Evolutionary conservation across 2,329 filamentous ascomycete species (phyloP).

Genomic region (Penicillium glabrum): DNA sequence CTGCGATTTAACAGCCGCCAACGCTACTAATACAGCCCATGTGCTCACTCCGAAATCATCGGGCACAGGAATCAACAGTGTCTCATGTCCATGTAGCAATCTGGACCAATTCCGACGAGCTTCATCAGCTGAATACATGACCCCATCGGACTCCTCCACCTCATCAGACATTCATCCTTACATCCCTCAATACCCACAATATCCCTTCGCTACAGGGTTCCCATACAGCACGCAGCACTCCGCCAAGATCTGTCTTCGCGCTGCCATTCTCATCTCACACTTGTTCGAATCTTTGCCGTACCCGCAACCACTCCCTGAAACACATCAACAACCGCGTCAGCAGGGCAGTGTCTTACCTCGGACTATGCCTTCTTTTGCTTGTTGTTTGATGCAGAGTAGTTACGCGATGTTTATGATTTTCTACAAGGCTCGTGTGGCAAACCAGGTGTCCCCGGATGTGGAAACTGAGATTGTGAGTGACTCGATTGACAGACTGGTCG

Average conservation of each 20-base stretch:
- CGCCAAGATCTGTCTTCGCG: conserved; percentile 41
- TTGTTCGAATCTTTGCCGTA: conserved; percentile 43
- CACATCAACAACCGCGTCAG: conserved; percentile 18
- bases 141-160: conserved; percentile 33
- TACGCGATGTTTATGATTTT: conserved; percentile 50
- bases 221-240: conserved; percentile 45
- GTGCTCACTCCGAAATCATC: conserved; percentile 11
- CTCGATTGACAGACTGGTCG: conserved; percentile 32
- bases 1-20: conserved; percentile 43
- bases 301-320: conserved; percentile 32
- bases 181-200: conserved; percentile 28
- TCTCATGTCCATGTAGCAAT: conserved; percentile 35
- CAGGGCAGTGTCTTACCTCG: conserved; percentile 28
- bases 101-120: conserved; percentile 31
- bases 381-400: conserved; percentile 49
- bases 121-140: conserved; percentile 32
- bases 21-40: conserved; percentile 12
- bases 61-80: conserved; percentile 22
- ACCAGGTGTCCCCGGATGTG: conserved; percentile 28
- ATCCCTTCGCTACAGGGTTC: conserved; percentile 35
- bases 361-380: conserved; percentile 49
- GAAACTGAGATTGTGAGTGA: conserved; percentile 21
- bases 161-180: conserved; percentile 32
- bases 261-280: conserved; percentile 41
- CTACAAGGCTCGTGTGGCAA: conserved; percentile 42